Percentiles rank a stretch among this genome's conserved stretches.
phyloP scores from a whole-genome alignment of 2,329 filamentous ascomycete species.

The Colletotrichum sp. region DNA sequence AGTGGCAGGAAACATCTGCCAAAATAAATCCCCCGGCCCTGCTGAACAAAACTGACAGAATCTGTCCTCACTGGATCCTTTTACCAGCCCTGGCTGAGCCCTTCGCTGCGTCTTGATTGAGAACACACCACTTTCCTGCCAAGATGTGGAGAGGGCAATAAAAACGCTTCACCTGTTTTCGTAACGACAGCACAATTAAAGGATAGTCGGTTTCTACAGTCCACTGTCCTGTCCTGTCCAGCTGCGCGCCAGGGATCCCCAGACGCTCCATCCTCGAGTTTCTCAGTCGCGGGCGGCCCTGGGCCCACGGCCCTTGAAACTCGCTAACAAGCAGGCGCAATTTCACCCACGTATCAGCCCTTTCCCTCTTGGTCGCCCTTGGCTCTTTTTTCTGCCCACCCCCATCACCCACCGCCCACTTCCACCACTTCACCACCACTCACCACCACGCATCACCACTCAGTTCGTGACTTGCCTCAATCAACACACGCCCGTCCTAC shows the following conservation, averaged over 20 bases:
- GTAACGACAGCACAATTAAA: conserved; percentile 20
- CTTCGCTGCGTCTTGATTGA: not conserved
- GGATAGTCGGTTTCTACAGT: conserved; percentile 8
- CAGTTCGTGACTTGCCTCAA: not conserved
- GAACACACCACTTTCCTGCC: conserved; percentile 3
- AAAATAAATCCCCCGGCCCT: not conserved
- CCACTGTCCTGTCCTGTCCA: not conserved
- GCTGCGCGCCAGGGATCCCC: conserved; percentile 1
- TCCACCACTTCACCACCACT: not conserved
- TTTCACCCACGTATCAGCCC: conserved; percentile 53
- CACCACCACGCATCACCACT: not conserved
- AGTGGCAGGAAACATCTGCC: not conserved
- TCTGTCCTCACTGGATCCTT: not conserved
- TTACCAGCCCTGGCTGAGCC: not conserved
- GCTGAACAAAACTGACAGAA: not conserved
- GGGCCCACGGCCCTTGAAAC: conserved; percentile 55
- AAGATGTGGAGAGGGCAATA: conserved; percentile 16
- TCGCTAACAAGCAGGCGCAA: conserved; percentile 53
- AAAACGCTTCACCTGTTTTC: conserved; percentile 22
- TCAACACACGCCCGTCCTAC: not conserved
- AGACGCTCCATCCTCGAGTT: not conserved
- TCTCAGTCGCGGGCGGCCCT: conserved; percentile 2
- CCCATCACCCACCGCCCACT: not conserved
- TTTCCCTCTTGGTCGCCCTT: conserved; percentile 27
- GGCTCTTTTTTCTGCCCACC: not conserved